Conservation (phyloP, 2,329 filamentous ascomycete genomes). For the Helminthosporium solani region DNA sequence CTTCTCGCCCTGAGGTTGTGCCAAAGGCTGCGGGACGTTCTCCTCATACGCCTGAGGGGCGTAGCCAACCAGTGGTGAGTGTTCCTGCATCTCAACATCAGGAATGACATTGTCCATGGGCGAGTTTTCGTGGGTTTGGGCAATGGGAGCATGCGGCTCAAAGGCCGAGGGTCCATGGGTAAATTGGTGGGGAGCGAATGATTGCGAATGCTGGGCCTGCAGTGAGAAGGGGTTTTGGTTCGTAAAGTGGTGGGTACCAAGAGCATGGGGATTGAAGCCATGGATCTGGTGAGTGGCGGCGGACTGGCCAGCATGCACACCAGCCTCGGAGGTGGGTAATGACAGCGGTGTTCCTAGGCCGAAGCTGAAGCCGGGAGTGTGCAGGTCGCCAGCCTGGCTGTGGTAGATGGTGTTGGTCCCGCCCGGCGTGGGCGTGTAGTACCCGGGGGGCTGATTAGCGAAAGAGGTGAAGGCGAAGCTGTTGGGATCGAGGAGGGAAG, state of each 20-base stretch:
- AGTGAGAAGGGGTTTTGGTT: constrained; percentile 70
- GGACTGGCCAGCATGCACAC: constrained; percentile 60
- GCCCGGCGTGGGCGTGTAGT: constrained; percentile 85
- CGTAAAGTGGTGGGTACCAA: constrained; percentile 51
- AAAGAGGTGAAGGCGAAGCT: constrained; percentile 79
- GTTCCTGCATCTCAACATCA: constrained; percentile 62
- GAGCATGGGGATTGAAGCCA: constrained; percentile 59
- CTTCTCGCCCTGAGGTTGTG: constrained; percentile 49
- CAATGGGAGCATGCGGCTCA: constrained; percentile 64
- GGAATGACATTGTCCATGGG: constrained; percentile 58
- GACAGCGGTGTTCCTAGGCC: constrained; percentile 80
- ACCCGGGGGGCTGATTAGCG: constrained; percentile 75
- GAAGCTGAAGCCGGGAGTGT: constrained; percentile 74
- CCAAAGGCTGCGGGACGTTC: constrained; percentile 34
- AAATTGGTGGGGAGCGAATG: constrained; percentile 77
- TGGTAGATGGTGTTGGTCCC: constrained; percentile 80
- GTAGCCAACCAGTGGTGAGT: constrained; percentile 61
- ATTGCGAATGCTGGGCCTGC: constrained; percentile 46
- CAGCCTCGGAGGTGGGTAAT: constrained; percentile 69
- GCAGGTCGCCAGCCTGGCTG: constrained; percentile 79
- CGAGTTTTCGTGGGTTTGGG: constrained; percentile 65
- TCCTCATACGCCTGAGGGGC: constrained; percentile 56
- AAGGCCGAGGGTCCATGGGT: constrained; percentile 78
- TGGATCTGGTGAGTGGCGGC: constrained; percentile 55
- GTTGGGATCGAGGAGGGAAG: constrained; percentile 82